These are phyloP conservation scores for Ruellia speciosa DNA, from an alignment of 305 asterid genomes.

Conservation along the genomic window DNA sequence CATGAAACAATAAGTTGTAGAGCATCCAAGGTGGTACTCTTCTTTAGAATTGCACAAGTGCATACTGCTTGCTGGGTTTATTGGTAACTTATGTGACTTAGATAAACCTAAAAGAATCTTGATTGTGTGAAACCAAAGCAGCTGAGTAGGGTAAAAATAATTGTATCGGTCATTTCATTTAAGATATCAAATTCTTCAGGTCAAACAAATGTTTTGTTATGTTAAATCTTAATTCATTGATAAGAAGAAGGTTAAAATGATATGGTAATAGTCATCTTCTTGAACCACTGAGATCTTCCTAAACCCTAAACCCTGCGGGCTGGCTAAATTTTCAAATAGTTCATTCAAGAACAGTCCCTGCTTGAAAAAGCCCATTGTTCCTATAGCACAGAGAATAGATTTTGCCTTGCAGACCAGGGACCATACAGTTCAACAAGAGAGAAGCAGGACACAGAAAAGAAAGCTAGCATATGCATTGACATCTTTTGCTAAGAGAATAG, in stretches of 20 bases:
- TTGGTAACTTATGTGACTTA: neutral
- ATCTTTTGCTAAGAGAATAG: slow-evolving; percentile 9
- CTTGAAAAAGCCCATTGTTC: neutral
- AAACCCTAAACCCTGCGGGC: too few species aligned
- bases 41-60: neutral
- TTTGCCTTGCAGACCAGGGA: neutral
- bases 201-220: neutral
- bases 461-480: neutral
- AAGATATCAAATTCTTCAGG: neutral
- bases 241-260: neutral
- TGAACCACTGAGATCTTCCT: too few species aligned
- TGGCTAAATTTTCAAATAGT: neutral
- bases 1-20: neutral
- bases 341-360: neutral
- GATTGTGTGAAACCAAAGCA: too few species aligned
- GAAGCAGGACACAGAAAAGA: neutral
- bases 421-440: neutral
- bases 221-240: neutral
- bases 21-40: neutral
- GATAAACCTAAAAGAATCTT: too few species aligned
- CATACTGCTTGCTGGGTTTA: neutral
- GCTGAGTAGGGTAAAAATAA: neutral
- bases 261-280: neutral
- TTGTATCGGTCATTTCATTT: neutral
- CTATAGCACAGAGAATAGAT: neutral